Base-by-base conservation (phyloP, 2,329 filamentous ascomycete species). In the Ascochyta pisi region DNA sequence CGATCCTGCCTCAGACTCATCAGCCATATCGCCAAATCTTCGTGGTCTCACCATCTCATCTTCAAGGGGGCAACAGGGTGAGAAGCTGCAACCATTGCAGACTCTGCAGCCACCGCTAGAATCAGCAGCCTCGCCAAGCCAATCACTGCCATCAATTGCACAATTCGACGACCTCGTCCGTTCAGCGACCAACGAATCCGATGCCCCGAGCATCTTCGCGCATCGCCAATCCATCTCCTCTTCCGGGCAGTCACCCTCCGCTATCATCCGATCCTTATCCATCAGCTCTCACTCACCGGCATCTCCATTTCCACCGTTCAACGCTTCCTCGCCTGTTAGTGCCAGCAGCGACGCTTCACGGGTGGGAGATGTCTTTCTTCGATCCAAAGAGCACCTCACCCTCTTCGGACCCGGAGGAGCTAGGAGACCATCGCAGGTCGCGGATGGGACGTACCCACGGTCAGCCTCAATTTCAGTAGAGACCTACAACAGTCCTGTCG, bases 171-270 rank as follows among this genome's bases (percentile, higher is more conserved):
- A 76, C 22, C 57, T 77, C 15, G 71, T 73, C 38, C 67, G 71
- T 27, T 71, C 71, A 1, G 70, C 69, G n/a, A 65, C 63, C 16
- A 70, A 64, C 15, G 68, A 75, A 19, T 57, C 61, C 15, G 64
- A 57, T 27, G 60, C 67, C 37, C 50, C 60, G n/a, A 72, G 70
- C 48, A 63, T 63, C 9, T 68, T 67, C 42, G 54, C 61, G 24
- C 73, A 76, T 55, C 66, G 74, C 35, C 73, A 68, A 24, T 77
- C 74, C 0, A 66, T 76, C 31, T 76, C 74, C 4, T 76, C 73
- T 0, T 64, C 69, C 3, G 68, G 63, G 27, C 66, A 73, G 24
- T 77, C 74, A 4, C 73, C 74, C n/a, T 75, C 73, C 5, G 65
- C 68, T 10, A 64, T 66, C 26, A 64, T 65, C 8, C 68, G 73